Evolutionary conservation across 805 yeast species (phyloP).

Genomic region (Wickerhamiella galacta): DNA sequence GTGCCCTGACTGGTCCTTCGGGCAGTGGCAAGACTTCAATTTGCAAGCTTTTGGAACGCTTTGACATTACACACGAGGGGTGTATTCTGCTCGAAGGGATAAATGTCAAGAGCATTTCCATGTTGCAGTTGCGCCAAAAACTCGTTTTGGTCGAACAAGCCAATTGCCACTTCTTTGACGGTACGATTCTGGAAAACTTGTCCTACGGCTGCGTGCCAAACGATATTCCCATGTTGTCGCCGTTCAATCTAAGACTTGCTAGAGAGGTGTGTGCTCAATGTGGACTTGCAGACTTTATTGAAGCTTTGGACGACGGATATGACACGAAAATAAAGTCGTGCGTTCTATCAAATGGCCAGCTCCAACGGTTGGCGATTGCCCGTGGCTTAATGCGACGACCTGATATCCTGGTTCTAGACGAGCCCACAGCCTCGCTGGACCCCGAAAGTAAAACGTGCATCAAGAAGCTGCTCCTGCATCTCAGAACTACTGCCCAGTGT

Average conservation of each 20-base stretch:
- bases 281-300: conserved; percentile 38
- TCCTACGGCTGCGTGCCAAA: conserved; percentile 8
- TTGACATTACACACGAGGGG: too few relatives aligned
- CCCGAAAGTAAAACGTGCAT: conserved; percentile 37
- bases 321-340: conserved; percentile 37
- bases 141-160: conserved; percentile 64
- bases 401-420: conserved; percentile 53
- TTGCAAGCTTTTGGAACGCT: conserved; percentile 35
- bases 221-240: background rate
- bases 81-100: conserved; percentile 29
- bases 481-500: conserved; percentile 24
- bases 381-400: conserved; percentile 63
- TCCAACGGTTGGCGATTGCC: conserved; percentile 71
- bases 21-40: conserved; percentile 89
- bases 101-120: conserved; percentile 32
- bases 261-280: conserved; percentile 25
- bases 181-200: conserved; percentile 55
- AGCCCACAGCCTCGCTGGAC: conserved; percentile 80
- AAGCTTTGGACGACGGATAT: conserved; percentile 37
- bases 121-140: conserved; percentile 32
- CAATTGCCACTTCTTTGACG: conserved; percentile 49
- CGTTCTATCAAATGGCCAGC: conserved; percentile 75
- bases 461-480: conserved; percentile 29
- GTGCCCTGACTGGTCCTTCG: conserved; percentile 68
- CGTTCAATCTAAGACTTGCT: background rate